Percentiles rank a stretch among this genome's conserved stretches.
These are phyloP conservation scores for Wallacemonas sp. DNA, from an alignment of 208 protist genomes.

Conservation along the genomic window DNA sequence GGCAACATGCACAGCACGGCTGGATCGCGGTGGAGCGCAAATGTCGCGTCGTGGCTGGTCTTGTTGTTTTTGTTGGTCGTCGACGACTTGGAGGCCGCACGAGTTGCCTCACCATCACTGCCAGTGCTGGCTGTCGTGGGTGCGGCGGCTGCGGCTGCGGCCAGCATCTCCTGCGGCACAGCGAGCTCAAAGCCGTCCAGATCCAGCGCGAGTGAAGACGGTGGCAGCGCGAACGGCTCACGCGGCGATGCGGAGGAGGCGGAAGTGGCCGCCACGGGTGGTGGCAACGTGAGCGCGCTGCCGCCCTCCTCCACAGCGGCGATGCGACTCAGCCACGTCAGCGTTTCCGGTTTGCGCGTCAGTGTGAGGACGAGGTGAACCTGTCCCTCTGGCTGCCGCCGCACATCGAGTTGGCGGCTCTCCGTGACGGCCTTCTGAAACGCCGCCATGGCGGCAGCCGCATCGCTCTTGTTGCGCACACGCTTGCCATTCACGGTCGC, in stretches of 20 bases:
- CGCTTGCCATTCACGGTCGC: slow-evolving; percentile 29
- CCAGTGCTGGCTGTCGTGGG: neutral
- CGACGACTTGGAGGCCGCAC: neutral
- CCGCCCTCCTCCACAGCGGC: slow-evolving; percentile 4
- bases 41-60: neutral
- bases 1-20: slow-evolving; percentile 14
- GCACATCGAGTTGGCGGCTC: neutral
- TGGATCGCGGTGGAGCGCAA: neutral
- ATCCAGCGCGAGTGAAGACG: slow-evolving; percentile 3
- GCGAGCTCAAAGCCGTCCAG: slow-evolving; percentile 11
- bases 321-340: slow-evolving; percentile 14
- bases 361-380: slow-evolving; percentile 9
- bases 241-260: neutral
- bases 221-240: neutral
- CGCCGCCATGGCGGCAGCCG: slow-evolving; percentile 25
- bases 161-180: neutral
- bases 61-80: neutral
- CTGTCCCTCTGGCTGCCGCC: neutral
- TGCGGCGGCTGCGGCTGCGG: neutral
- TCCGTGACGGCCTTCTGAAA: slow-evolving; percentile 24
- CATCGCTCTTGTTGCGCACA: slow-evolving; percentile 29
- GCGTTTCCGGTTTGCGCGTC: slow-evolving; percentile 8
- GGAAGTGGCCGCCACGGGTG: neutral
- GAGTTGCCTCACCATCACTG: neutral
- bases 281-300: neutral